Percentiles rank a stretch among this genome's conserved stretches.
These are phyloP conservation scores for Candida broadrunensis DNA, from an alignment of 805 yeast species.

Conservation along the genomic window DNA sequence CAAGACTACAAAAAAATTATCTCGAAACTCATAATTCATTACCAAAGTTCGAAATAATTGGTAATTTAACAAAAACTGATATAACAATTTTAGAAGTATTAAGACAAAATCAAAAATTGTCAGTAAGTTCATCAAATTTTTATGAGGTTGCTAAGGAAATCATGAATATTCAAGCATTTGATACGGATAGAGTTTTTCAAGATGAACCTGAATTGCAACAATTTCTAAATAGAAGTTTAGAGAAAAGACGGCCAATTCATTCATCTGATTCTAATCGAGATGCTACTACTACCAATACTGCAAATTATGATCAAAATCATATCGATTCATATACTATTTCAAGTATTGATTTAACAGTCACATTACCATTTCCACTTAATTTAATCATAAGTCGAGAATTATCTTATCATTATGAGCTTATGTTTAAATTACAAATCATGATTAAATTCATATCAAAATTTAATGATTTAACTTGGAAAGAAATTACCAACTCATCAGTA, in stretches of 20 bases:
- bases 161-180: constrained; percentile 51
- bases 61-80: background rate
- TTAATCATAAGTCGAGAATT: constrained; percentile 68
- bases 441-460: constrained; percentile 60
- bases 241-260: constrained; percentile 9
- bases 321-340: constrained; percentile 44
- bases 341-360: constrained; percentile 51
- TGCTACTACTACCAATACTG: constrained; percentile 4
- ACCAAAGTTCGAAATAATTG: constrained; percentile 1
- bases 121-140: constrained; percentile 45
- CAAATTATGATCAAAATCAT: constrained; percentile 20
- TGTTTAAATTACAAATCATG: constrained; percentile 68
- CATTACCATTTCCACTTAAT: constrained; percentile 86
- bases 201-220: constrained; percentile 39
- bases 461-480: constrained; percentile 69
- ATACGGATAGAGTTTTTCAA: constrained; percentile 43
- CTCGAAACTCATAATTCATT: constrained; percentile 10
- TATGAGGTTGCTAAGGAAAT: constrained; percentile 46
- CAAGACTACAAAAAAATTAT: constrained; percentile 23
- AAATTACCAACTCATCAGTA: constrained; percentile 56
- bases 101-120: constrained; percentile 20
- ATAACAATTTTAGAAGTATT: constrained; percentile 8
- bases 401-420: constrained; percentile 72
- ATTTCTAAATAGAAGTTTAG: constrained; percentile 42
- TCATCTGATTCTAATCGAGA: constrained; percentile 1